Conservation (phyloP, 306 rosid species). For the Mucuna pruriens region DNA sequence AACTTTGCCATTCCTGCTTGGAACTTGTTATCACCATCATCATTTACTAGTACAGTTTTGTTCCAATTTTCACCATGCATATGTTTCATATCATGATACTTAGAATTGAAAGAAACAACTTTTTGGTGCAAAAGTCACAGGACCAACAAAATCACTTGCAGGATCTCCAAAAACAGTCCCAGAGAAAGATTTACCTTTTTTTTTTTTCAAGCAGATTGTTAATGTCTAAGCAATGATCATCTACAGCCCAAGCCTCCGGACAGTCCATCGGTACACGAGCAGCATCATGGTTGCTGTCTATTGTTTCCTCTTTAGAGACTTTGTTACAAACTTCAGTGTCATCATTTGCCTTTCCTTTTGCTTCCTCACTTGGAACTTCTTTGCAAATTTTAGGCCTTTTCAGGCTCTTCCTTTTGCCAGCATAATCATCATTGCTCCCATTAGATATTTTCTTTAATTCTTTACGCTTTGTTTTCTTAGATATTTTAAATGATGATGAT, state of each 20-base stretch:
- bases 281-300: not conserved
- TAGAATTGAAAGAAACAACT: constrained; percentile 5
- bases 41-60: constrained; percentile 18
- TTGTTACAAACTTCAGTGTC: not conserved
- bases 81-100: constrained; percentile 4
- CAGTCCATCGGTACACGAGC: constrained; percentile 8
- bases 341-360: constrained; percentile 35
- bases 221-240: not conserved
- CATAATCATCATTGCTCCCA: constrained; percentile 50
- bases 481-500: not conserved
- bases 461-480: constrained; percentile 54
- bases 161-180: not conserved
- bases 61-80: constrained; percentile 1
- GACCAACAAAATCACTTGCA: not conserved
- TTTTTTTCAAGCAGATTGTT: not conserved
- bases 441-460: constrained; percentile 62
- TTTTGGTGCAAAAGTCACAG: constrained; percentile 3
- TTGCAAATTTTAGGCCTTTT: constrained; percentile 42
- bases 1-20: constrained; percentile 19
- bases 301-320: not conserved
- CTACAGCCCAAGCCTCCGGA: not conserved
- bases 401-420: constrained; percentile 33
- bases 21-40: not conserved
- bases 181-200: not conserved
- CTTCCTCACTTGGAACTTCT: constrained; percentile 28